Evolutionary conservation across 2,329 filamentous ascomycete genomes (phyloP).

Genomic region (Endocalyx cinctus): DNA sequence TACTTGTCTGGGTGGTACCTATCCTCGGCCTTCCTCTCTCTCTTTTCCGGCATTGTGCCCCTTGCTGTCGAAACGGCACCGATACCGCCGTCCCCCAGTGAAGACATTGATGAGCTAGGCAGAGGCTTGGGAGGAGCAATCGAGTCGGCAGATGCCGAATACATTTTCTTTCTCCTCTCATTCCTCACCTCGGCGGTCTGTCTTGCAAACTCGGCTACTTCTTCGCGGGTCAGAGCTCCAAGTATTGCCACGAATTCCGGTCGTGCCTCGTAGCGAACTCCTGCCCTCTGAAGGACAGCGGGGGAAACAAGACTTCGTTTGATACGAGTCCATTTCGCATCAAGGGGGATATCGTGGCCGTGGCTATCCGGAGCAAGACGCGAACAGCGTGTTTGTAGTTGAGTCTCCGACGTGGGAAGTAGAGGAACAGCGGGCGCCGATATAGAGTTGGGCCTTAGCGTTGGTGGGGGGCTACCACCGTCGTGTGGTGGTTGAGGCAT

Average conservation of each 20-base stretch:
- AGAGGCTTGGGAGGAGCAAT: background rate
- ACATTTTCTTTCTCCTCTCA: too few species aligned
- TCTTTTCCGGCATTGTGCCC: constrained; percentile 9
- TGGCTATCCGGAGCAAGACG: constrained; percentile 52
- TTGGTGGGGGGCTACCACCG: constrained; percentile 25
- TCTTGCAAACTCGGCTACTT: constrained; percentile 49
- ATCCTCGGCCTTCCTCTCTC: constrained; percentile 18
- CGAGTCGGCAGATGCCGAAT: too few species aligned
- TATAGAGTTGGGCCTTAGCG: constrained; percentile 15
- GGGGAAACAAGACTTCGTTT: constrained; percentile 51
- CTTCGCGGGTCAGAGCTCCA: constrained; percentile 46
- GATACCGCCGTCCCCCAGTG: background rate
- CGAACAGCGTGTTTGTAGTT: constrained; percentile 18
- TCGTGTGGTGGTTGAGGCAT: constrained; percentile 32
- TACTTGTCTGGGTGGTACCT: constrained; percentile 28
- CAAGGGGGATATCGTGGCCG: constrained; percentile 51
- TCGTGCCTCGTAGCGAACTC: constrained; percentile 56
- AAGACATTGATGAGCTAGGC: background rate
- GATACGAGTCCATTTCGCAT: constrained; percentile 58
- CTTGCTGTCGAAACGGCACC: constrained; percentile 19
- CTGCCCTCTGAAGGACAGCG: constrained; percentile 50
- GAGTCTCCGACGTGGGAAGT: constrained; percentile 12
- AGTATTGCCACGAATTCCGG: constrained; percentile 58
- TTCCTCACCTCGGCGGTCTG: constrained; percentile 42
- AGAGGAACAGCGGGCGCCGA: too few species aligned